phyloP scores from a whole-genome alignment of 2,329 filamentous ascomycete genomes.

The Cryphonectria nitschkei region DNA sequence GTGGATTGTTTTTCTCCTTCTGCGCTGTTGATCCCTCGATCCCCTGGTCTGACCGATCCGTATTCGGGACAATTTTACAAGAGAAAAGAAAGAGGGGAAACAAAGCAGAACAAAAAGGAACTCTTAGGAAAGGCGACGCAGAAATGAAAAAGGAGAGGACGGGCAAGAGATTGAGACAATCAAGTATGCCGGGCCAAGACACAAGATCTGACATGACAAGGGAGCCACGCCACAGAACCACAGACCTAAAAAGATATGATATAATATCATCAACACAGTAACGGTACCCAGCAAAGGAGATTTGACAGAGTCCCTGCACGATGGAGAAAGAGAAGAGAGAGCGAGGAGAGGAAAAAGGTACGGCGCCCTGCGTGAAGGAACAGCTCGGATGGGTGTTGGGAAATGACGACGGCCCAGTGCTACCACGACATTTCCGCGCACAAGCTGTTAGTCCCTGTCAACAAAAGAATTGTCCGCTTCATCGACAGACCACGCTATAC shows the following conservation, averaged over 20 bases:
- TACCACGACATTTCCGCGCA: constrained; percentile 14
- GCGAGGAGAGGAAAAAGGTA: background rate
- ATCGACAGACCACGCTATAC: background rate
- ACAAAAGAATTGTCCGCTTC: constrained; percentile 7
- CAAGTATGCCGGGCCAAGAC: background rate
- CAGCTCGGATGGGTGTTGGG: constrained; percentile 4
- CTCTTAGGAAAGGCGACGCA: no score
- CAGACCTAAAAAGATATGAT: background rate
- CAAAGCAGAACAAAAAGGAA: no score
- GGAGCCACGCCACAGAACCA: background rate
- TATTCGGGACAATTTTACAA: background rate
- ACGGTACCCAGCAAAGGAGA: background rate
- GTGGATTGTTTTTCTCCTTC: background rate
- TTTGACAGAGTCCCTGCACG: background rate
- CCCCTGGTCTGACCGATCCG: background rate
- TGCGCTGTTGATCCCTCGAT: background rate
- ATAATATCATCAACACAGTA: background rate
- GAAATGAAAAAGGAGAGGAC: background rate
- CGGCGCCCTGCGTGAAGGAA: constrained; percentile 1
- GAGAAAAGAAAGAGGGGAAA: background rate
- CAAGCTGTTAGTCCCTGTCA: background rate
- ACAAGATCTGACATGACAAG: background rate
- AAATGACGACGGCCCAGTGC: constrained; percentile 16
- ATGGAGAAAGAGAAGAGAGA: background rate
- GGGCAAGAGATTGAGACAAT: background rate